Conservation (phyloP, 2,329 filamentous ascomycete genomes). For the Stagonosporopsis vannaccii region DNA sequence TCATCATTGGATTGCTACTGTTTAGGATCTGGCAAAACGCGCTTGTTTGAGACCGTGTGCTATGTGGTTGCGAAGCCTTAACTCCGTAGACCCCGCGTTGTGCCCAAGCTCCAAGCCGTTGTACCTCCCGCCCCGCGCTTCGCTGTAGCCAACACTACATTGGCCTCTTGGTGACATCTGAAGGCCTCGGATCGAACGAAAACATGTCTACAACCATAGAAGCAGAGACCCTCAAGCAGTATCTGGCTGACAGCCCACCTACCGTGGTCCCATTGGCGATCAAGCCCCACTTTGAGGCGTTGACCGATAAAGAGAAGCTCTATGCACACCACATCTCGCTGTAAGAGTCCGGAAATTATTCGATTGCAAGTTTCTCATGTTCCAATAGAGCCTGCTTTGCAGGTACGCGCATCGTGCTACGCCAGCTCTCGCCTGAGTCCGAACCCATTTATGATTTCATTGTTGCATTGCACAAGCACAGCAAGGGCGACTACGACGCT, state of each 20-base stretch:
- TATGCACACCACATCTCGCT: slow-evolving; percentile 76
- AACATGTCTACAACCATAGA: slow-evolving; percentile 51
- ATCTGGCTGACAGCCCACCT: slow-evolving; percentile 89
- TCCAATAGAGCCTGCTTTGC: slow-evolving; percentile 53
- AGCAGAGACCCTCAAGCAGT: slow-evolving; percentile 65
- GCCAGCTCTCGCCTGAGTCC: slow-evolving; percentile 61
- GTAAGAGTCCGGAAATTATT: slow-evolving; percentile 27
- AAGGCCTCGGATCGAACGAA: background rate
- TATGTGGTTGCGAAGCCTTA: background rate
- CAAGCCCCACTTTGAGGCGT: slow-evolving; percentile 86
- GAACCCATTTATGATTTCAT: slow-evolving; percentile 64
- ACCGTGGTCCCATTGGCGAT: slow-evolving; percentile 88
- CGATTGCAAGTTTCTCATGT: slow-evolving; percentile 1
- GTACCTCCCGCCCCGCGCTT: slow-evolving; percentile 5
- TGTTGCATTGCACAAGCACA: slow-evolving; percentile 56
- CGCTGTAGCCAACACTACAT: background rate
- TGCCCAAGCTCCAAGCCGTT: background rate
- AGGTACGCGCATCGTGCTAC: slow-evolving; percentile 61
- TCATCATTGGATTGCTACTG: background rate
- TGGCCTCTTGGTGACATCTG: background rate
- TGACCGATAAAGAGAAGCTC: slow-evolving; percentile 78
- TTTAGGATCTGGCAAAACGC: background rate
- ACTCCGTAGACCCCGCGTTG: slow-evolving; percentile 1
- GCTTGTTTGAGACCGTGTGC: slow-evolving; percentile 6
- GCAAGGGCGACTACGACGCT: slow-evolving; percentile 58